Conservation (phyloP, 441 rosid genomes). For the Erodium moschatum region DNA sequence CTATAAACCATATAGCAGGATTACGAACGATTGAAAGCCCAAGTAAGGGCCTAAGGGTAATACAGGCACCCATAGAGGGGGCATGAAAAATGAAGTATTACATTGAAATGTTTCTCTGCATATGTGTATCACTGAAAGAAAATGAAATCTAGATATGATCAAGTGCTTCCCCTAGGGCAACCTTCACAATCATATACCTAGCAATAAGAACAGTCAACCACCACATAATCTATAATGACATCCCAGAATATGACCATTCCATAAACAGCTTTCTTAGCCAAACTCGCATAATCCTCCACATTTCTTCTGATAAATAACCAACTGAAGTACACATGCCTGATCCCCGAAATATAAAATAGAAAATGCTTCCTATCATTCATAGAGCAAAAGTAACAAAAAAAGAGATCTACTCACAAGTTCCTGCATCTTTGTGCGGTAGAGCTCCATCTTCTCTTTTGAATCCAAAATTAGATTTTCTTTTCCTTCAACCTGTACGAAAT, state of each 20-base stretch:
- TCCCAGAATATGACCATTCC: background rate
- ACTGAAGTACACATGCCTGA: background rate
- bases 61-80: background rate
- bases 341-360: background rate
- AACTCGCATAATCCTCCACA: background rate
- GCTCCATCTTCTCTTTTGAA: slow-evolving; percentile 88
- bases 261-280: background rate
- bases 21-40: no score
- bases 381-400: slow-evolving; percentile 5
- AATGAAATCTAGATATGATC: background rate
- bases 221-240: background rate
- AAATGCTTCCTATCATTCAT: slow-evolving; percentile 3
- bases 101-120: background rate
- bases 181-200: background rate
- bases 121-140: background rate
- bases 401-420: slow-evolving; percentile 67
- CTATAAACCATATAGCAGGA: no score
- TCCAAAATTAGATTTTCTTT: slow-evolving; percentile 63
- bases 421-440: slow-evolving; percentile 87
- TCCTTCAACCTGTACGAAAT: slow-evolving; percentile 45
- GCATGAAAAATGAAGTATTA: background rate
- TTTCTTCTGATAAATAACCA: background rate
- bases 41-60: no score
- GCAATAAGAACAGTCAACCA: background rate
- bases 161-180: background rate